Percentiles rank a stretch among this genome's conserved stretches.
phyloP scores from a whole-genome alignment of 177 flowering plant genomes.

The Tripterygium wilfordii region DNA sequence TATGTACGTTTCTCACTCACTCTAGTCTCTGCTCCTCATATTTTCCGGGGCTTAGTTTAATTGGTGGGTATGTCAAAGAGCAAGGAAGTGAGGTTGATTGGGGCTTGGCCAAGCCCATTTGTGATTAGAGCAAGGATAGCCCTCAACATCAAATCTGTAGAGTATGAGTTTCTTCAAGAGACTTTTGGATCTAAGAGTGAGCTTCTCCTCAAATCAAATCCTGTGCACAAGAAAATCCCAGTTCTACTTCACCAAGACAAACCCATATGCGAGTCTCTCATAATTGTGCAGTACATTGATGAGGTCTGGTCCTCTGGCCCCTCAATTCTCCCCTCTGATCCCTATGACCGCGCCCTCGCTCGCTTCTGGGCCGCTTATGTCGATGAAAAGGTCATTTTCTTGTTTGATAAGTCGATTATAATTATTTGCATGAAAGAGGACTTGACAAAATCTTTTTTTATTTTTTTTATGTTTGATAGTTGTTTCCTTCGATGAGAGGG shows the following conservation, averaged over 20 bases:
- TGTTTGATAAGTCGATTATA: neutral
- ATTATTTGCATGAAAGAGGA: neutral
- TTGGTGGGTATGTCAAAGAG: conserved; percentile 28
- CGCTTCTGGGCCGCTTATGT: conserved; percentile 75
- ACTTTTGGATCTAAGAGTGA: conserved; percentile 32
- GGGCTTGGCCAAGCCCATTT: conserved; percentile 67
- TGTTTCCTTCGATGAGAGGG: conserved; percentile 18
- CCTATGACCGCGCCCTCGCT: conserved; percentile 64
- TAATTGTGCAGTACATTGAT: conserved; percentile 73
- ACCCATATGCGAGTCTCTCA: conserved; percentile 60
- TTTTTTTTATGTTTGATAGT: conserved; percentile 19
- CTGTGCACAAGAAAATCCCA: conserved; percentile 75
- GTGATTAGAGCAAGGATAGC: conserved; percentile 52
- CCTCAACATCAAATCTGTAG: conserved; percentile 48
- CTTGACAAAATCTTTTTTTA: neutral
- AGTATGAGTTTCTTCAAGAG: conserved; percentile 50
- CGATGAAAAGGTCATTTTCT: conserved; percentile 53
- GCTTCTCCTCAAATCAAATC: conserved; percentile 66
- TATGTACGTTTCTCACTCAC: too few relatives aligned
- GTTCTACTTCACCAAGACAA: conserved; percentile 56
- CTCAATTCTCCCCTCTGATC: conserved; percentile 60
- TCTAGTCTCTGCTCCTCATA: too few relatives aligned
- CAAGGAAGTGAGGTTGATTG: conserved; percentile 61
- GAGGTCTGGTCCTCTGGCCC: conserved; percentile 57
- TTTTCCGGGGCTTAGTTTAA: too few relatives aligned